Evolutionary conservation across 2,329 filamentous ascomycete genomes (phyloP).

Genomic region (Phialophora chinensis): DNA sequence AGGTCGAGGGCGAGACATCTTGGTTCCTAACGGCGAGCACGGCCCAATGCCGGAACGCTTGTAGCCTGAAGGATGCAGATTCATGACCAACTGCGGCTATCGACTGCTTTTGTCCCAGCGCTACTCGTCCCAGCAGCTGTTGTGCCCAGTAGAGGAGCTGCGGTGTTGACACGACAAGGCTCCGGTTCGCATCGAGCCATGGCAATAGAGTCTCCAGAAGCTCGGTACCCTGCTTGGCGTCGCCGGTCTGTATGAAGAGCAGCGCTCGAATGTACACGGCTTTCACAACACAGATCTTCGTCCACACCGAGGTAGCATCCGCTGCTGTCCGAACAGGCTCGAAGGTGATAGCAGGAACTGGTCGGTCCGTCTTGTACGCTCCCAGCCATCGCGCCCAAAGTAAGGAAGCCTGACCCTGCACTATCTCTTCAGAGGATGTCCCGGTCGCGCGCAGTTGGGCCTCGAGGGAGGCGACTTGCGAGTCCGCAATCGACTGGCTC

Average conservation of each 20-base stretch:
- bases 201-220: constrained; percentile 71
- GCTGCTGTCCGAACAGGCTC: constrained; percentile 32
- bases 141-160: constrained; percentile 81
- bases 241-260: constrained; percentile 29
- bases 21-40: constrained; percentile 30
- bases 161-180: constrained; percentile 56
- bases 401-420: constrained; percentile 82
- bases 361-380: constrained; percentile 32
- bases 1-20: constrained; percentile 29
- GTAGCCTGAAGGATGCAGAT: constrained; percentile 48
- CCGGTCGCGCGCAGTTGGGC: constrained; percentile 24
- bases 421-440: constrained; percentile 58
- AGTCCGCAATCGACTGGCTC: constrained; percentile 23
- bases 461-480: constrained; percentile 45
- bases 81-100: constrained; percentile 20
- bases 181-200: constrained; percentile 57
- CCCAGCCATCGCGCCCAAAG: constrained; percentile 60
- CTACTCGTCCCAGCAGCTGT: constrained; percentile 75
- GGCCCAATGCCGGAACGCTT: constrained; percentile 57
- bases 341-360: constrained; percentile 14
- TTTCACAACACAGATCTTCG: constrained; percentile 80
- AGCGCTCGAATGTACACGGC: constrained; percentile 77
- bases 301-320: constrained; percentile 66
- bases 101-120: constrained; percentile 61
- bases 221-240: constrained; percentile 63